Evolutionary conservation across 2,329 filamentous ascomycete species (phyloP), one percentile per base, ranked within the genome.

Genomic region (Pseudogymnoascus sp.): DNA sequence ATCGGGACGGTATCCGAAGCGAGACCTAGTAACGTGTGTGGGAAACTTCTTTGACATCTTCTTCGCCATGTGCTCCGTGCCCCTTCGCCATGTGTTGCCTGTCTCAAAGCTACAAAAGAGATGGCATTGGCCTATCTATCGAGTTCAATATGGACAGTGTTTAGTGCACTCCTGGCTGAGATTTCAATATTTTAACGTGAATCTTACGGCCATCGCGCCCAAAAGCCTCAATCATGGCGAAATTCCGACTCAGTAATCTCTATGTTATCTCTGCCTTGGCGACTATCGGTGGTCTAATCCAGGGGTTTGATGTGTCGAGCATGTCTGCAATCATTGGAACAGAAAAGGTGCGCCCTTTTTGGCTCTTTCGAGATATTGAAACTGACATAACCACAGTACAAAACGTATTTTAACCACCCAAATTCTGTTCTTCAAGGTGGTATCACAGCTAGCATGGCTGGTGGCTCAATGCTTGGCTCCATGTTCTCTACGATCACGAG

Each of bases 271-370:
- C 62, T 28, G 36, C 62, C 3, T 31, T 63, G 33, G 62, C 59
- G 19, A 60, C 38, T 9, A 63, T 60, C 36, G 62, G 62, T 26
- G 62, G 62, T 21, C 26, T 63, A 35, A 50, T 63, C 9, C 62
- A 63, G 50, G 82, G 82, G 62, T 83, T 84, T 68, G 82, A 84
- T 70, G 82, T 83, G 64, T 79, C 78, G 6, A 82, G 79, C 4
- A 82, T 83, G 78, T 78, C 75, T 60, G 81, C 80, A 44, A 80
- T 82, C 66, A 78, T 83, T 60, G 78, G 77, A 38, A 81, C 80
- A 0, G 57, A 74, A 9, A 50, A 50, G 21, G 44, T 50, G 44
- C 13, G 11, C n/a, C 13, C 11, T 50, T 26, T 7, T 26, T 50
- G 10, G 1, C 19, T 50, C 7, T 1, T 50, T 28, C 21, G 7